Evolutionary conservation across 805 yeast species (phyloP), one percentile per base, ranked within the genome.

Genomic region (Saccharomycopsis fibuligera): DNA sequence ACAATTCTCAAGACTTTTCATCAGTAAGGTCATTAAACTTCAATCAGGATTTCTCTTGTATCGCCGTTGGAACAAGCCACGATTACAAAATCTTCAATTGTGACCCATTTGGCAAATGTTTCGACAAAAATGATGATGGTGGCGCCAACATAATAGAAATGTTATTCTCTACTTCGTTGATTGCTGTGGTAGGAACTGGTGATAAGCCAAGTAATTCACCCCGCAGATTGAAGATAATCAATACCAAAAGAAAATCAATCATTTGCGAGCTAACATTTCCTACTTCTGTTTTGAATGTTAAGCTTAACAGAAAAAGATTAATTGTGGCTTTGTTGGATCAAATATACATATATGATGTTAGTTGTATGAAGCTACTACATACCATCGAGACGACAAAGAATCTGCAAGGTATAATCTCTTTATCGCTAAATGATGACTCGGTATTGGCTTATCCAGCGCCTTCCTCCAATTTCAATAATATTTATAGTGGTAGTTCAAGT

Each of bases 181-280:
- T 93, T 22, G 96, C 95, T 0, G 68, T 87, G 5, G 95, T 87
- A 2, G 91, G 89, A 5, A 68, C 78, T 44, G 91, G 90, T 2
- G 86, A 81, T 48, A 83, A 76, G 54, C 81, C 85, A 4, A 58
- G 73, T 2, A 57, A 62, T 44, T 75, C 82, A 27, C 78, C 83
- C 4, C 68, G 86, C 42, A 75, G 80, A 55, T 67, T 85, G 41
- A 76, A 77, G 53, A 79, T 85, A 38, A 70, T 85, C 43, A 85
- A 85, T 63, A 82, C 87, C 2, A 83, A 84, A 62, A 74, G 90
- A 47, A 76, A 76, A 51, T 66, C 81, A 1, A 72, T 76, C 2
- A 88, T 91, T 17, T 91, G 98, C 65, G 98, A 91, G 60, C 69
- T 91, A 56, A 78, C 91, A 0, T 93, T 89, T 63, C 91, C 96